A percentile compares a stretch with the other conserved stretches of the same genome.
Conservation (phyloP, 208 protist genomes). For the Angomonas desouzai region DNA sequence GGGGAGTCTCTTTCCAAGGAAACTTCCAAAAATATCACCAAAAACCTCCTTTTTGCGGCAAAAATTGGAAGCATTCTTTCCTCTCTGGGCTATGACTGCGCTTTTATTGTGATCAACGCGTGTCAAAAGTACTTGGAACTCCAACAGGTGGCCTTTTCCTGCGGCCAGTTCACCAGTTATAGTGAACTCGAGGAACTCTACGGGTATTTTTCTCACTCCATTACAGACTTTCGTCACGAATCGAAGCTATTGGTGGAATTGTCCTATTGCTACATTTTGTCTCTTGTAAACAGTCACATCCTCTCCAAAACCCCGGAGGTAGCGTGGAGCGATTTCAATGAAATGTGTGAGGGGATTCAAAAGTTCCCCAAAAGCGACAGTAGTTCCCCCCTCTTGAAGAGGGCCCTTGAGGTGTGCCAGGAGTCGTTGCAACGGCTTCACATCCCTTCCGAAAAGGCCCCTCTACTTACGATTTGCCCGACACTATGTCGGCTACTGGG, state of each 20-base stretch:
- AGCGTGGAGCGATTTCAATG: background rate
- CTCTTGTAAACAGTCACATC: constrained; percentile 36
- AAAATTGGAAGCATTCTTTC: constrained; percentile 31
- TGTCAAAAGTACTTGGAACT: constrained; percentile 55
- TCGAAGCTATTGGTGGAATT: constrained; percentile 15
- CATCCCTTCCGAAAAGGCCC: constrained; percentile 38
- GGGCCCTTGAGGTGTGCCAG: constrained; percentile 46
- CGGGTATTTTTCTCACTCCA: constrained; percentile 23
- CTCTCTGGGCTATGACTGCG: constrained; percentile 27
- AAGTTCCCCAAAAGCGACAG: constrained; percentile 25
- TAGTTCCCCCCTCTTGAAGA: constrained; percentile 41
- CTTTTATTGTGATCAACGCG: constrained; percentile 63
- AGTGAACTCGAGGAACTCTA: constrained; percentile 17
- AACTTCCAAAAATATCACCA: background rate
- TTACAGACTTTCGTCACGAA: constrained; percentile 33
- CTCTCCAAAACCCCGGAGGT: constrained; percentile 18
- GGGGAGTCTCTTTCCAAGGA: constrained; percentile 12
- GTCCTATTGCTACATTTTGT: constrained; percentile 17
- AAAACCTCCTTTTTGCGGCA: constrained; percentile 18
- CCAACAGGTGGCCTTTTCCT: constrained; percentile 25
- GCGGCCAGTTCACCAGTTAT: constrained; percentile 35
- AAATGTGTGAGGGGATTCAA: background rate
- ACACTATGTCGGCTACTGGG: constrained; percentile 45
- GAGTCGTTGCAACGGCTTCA: constrained; percentile 41
- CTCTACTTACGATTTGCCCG: constrained; percentile 47